phyloP scores from a whole-genome alignment of 2,329 filamentous ascomycete genomes.

The Claviceps fusiformis region DNA sequence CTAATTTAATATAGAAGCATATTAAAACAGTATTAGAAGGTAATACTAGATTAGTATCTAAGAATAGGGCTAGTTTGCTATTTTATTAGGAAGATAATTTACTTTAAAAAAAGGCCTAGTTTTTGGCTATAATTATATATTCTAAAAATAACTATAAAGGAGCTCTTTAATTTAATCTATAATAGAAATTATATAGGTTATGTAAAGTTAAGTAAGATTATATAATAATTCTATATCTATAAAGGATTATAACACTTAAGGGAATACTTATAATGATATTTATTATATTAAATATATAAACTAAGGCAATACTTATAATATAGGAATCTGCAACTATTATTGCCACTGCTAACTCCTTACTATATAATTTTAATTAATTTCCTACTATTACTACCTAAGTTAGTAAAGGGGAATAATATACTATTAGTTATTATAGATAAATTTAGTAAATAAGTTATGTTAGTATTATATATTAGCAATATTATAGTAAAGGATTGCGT shows the following conservation, averaged over 20 bases:
- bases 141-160: too few species aligned
- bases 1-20: neutral
- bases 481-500: neutral
- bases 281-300: neutral
- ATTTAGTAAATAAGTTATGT: neutral
- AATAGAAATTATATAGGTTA: neutral
- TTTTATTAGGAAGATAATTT: neutral
- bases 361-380: neutral
- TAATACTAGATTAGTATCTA: neutral
- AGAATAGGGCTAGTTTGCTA: neutral
- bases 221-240: neutral
- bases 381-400: neutral
- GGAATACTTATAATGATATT: neutral
- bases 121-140: too few species aligned
- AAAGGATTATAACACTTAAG: neutral
- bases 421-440: neutral
- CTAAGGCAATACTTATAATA: neutral
- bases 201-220: neutral
- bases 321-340: neutral
- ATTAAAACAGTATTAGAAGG: neutral
- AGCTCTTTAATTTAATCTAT: too few species aligned
- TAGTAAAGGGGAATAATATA: neutral
- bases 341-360: neutral
- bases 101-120: too few species aligned
- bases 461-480: neutral